A percentile compares a stretch with the other conserved stretches of the same genome.
Conservation (phyloP, 352 stramenopile genomes). For the Pythium rishiriense region DNA sequence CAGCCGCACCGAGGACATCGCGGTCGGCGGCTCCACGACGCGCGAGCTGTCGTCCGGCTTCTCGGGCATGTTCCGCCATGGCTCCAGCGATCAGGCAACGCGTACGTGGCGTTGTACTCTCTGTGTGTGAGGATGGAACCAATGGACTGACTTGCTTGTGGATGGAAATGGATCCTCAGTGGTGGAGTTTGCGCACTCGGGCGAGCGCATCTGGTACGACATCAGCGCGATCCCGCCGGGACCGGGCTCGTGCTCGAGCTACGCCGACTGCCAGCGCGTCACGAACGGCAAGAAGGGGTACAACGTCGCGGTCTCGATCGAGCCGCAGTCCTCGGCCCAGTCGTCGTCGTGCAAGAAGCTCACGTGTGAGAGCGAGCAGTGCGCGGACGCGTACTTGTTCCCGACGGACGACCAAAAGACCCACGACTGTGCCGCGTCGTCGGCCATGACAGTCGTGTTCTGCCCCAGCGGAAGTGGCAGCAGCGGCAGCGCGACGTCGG, state of each 20-base stretch:
- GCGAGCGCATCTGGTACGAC: conserved; percentile 46
- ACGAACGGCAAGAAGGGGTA: conserved; percentile 49
- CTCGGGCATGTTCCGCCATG: conserved; percentile 53
- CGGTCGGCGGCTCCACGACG: conserved; percentile 33
- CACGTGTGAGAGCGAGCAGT: conserved; percentile 36
- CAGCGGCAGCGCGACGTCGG: not conserved
- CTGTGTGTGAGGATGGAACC: not conserved
- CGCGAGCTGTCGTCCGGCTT: conserved; percentile 34
- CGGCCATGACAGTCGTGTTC: conserved; percentile 54
- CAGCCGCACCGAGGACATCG: conserved; percentile 38
- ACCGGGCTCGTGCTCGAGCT: conserved; percentile 39
- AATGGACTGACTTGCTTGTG: not conserved
- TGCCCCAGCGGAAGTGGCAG: conserved; percentile 33
- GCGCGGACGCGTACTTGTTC: conserved; percentile 61
- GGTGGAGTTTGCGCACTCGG: conserved; percentile 28
- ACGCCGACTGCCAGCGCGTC: conserved; percentile 37
- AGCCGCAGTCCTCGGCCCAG: conserved; percentile 32
- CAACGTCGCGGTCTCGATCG: conserved; percentile 53
- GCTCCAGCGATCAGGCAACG: conserved; percentile 35
- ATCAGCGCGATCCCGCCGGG: conserved; percentile 64
- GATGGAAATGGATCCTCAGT: conserved; percentile 10
- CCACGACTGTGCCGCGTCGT: conserved; percentile 45
- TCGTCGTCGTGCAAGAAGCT: conserved; percentile 34
- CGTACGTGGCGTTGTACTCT: conserved; percentile 24
- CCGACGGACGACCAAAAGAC: conserved; percentile 67